phyloP scores from a whole-genome alignment of 257 asterid genomes.

The Scutellaria minor region DNA sequence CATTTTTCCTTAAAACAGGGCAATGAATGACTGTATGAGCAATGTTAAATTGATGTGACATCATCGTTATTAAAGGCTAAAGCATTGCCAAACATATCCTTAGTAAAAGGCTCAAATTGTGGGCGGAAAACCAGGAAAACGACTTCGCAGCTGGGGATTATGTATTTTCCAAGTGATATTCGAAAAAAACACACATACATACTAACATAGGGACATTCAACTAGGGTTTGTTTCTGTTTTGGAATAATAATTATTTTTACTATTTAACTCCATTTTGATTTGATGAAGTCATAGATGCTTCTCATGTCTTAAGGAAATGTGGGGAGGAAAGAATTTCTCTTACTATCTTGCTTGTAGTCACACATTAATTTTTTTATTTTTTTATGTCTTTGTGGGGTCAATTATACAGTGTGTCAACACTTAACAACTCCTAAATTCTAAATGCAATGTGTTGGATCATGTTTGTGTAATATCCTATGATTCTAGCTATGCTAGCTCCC shows the following conservation, averaged over 20 bases:
- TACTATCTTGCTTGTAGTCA: conserved; percentile 25
- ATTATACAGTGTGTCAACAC: not conserved
- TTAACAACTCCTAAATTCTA: not conserved
- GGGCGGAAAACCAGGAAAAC: conserved; percentile 20
- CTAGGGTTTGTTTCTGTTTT: conserved; percentile 9
- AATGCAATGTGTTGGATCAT: too few relatives aligned
- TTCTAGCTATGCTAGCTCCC: too few relatives aligned
- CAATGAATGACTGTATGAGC: not conserved
- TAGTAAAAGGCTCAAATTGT: not conserved
- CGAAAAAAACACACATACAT: not conserved
- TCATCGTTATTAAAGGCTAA: not conserved
- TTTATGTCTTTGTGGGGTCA: not conserved
- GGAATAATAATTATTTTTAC: conserved; percentile 4
- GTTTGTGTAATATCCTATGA: too few relatives aligned
- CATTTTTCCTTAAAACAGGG: not conserved
- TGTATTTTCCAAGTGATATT: not conserved
- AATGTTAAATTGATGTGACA: not conserved
- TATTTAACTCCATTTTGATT: conserved; percentile 27
- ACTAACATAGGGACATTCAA: not conserved
- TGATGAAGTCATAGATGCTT: conserved; percentile 39
- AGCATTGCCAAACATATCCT: not conserved
- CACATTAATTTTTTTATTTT: not conserved
- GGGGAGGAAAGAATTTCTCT: conserved; percentile 29
- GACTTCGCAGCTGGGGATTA: conserved; percentile 25
- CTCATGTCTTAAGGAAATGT: conserved; percentile 34